Evolutionary conservation across 768 basidiomycete species (phyloP).

Genomic region (Austroboletus festivus): DNA sequence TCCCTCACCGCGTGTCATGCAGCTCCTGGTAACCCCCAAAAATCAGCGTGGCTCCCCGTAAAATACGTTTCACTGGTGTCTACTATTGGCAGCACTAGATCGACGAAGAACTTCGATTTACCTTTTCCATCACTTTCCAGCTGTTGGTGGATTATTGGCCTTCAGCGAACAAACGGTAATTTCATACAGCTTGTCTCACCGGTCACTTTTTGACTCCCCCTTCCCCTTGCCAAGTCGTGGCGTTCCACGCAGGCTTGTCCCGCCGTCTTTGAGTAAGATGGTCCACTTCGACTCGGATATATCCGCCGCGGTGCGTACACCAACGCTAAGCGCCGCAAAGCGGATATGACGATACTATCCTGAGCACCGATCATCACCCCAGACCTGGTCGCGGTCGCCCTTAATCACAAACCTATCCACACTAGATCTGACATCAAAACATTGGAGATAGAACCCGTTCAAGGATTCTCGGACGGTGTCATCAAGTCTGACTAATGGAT

Average conservation of each 20-base stretch:
- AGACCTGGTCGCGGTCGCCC: neutral
- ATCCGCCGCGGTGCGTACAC: slow-evolving; percentile 1
- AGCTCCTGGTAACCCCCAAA: neutral
- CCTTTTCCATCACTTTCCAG: too few relatives aligned
- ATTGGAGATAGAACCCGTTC: slow-evolving; percentile 21
- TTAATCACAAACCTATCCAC: slow-evolving; percentile 4
- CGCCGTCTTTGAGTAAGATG: slow-evolving; percentile 5
- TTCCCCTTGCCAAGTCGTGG: slow-evolving; percentile 8
- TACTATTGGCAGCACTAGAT: too few relatives aligned
- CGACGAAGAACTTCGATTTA: too few relatives aligned
- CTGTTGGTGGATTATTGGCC: too few relatives aligned
- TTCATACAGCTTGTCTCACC: slow-evolving; percentile 3
- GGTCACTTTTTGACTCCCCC: slow-evolving; percentile 12
- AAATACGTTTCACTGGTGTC: too few relatives aligned
- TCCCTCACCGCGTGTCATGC: slow-evolving; percentile 2
- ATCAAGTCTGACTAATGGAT: slow-evolving; percentile 21
- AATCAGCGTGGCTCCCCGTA: neutral
- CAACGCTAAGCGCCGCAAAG: slow-evolving; percentile 19
- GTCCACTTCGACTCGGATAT: neutral
- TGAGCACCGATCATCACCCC: neutral
- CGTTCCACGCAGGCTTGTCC: slow-evolving; percentile 5
- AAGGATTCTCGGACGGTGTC: slow-evolving; percentile 27
- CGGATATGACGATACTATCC: slow-evolving; percentile 14
- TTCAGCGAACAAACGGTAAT: slow-evolving; percentile 2
- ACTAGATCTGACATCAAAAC: slow-evolving; percentile 11